Conservation (phyloP, 2,329 filamentous ascomycete genomes). For the Cyphellophora europaea region DNA sequence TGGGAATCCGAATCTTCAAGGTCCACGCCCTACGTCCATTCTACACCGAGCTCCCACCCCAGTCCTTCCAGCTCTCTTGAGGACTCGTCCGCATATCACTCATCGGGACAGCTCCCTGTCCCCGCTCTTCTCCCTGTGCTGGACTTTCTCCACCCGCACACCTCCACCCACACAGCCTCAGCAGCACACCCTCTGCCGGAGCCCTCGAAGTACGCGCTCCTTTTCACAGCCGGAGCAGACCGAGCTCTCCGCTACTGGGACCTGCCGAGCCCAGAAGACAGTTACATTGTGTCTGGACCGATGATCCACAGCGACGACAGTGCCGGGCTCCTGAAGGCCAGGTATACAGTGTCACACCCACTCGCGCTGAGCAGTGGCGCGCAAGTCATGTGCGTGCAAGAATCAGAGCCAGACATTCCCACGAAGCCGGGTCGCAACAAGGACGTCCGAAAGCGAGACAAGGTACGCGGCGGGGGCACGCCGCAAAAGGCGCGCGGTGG, state of each 20-base stretch:
- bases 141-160: not conserved
- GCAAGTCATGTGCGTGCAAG: constrained; percentile 56
- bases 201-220: constrained; percentile 61
- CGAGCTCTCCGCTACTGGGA: constrained; percentile 95
- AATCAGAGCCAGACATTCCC: constrained; percentile 43
- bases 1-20: constrained; percentile 77
- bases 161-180: constrained; percentile 5
- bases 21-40: constrained; percentile 8
- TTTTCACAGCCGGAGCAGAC: constrained; percentile 81
- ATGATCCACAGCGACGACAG: constrained; percentile 53
- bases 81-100: too few species aligned
- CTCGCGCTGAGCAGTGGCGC: constrained; percentile 30
- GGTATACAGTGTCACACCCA: constrained; percentile 58
- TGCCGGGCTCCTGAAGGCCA: constrained; percentile 47
- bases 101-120: constrained; percentile 1
- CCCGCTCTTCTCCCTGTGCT: constrained; percentile 6
- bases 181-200: constrained; percentile 29
- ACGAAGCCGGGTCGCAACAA: constrained; percentile 23
- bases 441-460: constrained; percentile 62
- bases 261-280: constrained; percentile 65
- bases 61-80: not conserved
- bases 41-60: not conserved
- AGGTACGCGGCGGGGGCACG: constrained; percentile 60
- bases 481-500: constrained; percentile 10
- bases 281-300: constrained; percentile 65